Conservation (phyloP, 2,329 filamentous ascomycete genomes). For the Diaporthe destruens region DNA sequence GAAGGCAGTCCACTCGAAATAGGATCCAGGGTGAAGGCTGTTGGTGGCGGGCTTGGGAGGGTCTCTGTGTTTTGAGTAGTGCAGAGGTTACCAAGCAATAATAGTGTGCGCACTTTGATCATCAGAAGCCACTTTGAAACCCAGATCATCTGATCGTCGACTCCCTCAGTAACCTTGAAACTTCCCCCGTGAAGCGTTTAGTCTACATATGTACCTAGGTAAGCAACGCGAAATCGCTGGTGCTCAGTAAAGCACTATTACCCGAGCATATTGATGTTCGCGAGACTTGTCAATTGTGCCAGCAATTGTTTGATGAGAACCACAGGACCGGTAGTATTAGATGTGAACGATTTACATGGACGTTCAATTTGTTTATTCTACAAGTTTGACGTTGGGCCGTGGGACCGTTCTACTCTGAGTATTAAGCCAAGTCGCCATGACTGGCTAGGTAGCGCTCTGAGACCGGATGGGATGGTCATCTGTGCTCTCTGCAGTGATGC, state of each 20-base stretch:
- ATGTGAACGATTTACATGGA: too few species aligned
- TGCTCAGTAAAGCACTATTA: too few species aligned
- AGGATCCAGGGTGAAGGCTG: slow-evolving; percentile 66
- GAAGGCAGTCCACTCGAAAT: slow-evolving; percentile 74
- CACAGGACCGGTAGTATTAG: too few species aligned
- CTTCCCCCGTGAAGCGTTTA: background rate
- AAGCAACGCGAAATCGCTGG: accelerated
- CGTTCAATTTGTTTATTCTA: too few species aligned
- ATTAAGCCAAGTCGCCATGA: background rate
- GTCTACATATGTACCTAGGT: too few species aligned
- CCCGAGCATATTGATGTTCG: too few species aligned
- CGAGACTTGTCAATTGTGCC: too few species aligned
- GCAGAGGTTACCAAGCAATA: background rate
- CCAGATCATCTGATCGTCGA: background rate
- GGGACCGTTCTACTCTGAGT: background rate
- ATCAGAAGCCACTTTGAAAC: background rate
- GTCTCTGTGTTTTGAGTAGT: slow-evolving; percentile 52
- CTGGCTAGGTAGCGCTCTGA: background rate
- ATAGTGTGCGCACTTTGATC: background rate
- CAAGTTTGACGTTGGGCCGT: too few species aligned
- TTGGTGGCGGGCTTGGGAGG: slow-evolving; percentile 59
- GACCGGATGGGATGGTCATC: background rate
- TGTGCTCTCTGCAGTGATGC: background rate
- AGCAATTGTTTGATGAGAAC: too few species aligned
- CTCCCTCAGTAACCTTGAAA: too few species aligned